Percentiles rank a stretch among this genome's conserved stretches.
Conservation (phyloP, 75 land plant genomes). For the Azolla pinnata region DNA sequence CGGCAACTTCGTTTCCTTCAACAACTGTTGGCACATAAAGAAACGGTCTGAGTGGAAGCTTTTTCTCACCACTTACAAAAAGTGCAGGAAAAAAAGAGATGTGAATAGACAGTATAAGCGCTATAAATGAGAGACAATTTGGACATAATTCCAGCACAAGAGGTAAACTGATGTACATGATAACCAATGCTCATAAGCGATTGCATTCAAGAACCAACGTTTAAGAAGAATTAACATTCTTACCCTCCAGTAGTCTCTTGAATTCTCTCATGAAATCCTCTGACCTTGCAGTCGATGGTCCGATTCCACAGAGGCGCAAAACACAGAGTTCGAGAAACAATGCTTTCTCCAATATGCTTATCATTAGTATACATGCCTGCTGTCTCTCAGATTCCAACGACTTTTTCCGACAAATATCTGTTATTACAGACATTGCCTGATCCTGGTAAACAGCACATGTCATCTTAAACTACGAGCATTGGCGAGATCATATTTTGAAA, state of each 20-base stretch:
- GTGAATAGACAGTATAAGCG: too few relatives aligned
- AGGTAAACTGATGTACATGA: too few relatives aligned
- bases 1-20: too few relatives aligned
- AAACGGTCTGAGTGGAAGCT: too few relatives aligned
- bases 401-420: conserved; percentile 38
- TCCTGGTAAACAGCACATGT: conserved; percentile 32
- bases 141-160: too few relatives aligned
- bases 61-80: too few relatives aligned
- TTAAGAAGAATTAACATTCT: too few relatives aligned
- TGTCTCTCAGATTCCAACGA: conserved; percentile 28
- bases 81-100: too few relatives aligned
- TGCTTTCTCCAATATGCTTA: conserved; percentile 68
- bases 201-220: too few relatives aligned
- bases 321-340: conserved; percentile 72
- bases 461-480: conserved; percentile 6
- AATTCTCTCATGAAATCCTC: conserved; percentile 75
- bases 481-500: background rate
- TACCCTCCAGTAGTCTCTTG: conserved; percentile 57
- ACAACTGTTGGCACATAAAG: too few relatives aligned
- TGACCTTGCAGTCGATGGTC: conserved; percentile 49
- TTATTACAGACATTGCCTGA: conserved; percentile 52
- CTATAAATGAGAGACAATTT: too few relatives aligned
- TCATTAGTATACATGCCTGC: conserved; percentile 39
- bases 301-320: conserved; percentile 60
- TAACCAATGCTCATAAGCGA: too few relatives aligned